phyloP scores from a whole-genome alignment of 768 basidiomycete species.

The Tulasnella sp. region DNA sequence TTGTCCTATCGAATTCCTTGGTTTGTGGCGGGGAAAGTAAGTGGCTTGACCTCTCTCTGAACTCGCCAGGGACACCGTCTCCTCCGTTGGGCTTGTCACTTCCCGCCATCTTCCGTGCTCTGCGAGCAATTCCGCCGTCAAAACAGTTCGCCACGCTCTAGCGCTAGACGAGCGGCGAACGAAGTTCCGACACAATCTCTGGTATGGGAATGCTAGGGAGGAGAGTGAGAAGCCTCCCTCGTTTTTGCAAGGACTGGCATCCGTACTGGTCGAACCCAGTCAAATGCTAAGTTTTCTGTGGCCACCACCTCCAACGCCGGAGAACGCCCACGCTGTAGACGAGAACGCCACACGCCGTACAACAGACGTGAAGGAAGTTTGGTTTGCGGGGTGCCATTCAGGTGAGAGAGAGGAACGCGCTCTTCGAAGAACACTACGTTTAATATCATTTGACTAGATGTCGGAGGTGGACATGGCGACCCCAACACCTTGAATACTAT shows the following conservation, averaged over 20 bases:
- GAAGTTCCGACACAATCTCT: conserved; percentile 60
- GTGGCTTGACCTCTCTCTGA: no score
- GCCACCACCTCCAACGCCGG: neutral
- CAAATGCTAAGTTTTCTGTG: neutral
- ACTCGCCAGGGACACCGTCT: neutral
- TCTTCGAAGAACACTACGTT: neutral
- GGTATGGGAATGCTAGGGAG: conserved; percentile 48
- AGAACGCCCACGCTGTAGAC: neutral
- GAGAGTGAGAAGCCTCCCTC: conserved; percentile 26
- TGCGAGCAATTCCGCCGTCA: conserved; percentile 28
- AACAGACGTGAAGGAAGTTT: conserved; percentile 33
- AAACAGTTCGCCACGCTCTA: conserved; percentile 32
- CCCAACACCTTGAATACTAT: neutral
- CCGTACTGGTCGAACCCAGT: neutral
- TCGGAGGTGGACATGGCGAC: neutral
- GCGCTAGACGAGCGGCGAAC: conserved; percentile 51
- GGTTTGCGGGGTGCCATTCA: conserved; percentile 34
- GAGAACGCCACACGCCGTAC: neutral
- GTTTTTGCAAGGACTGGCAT: conserved; percentile 31
- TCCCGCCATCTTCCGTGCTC: conserved; percentile 33
- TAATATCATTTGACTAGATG: neutral
- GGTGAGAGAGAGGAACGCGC: conserved; percentile 3
- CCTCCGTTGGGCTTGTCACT: neutral
- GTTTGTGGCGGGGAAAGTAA: no score
- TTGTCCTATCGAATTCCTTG: neutral